Conservation (phyloP, 257 asterid species). For the Leonotis leonurus region DNA sequence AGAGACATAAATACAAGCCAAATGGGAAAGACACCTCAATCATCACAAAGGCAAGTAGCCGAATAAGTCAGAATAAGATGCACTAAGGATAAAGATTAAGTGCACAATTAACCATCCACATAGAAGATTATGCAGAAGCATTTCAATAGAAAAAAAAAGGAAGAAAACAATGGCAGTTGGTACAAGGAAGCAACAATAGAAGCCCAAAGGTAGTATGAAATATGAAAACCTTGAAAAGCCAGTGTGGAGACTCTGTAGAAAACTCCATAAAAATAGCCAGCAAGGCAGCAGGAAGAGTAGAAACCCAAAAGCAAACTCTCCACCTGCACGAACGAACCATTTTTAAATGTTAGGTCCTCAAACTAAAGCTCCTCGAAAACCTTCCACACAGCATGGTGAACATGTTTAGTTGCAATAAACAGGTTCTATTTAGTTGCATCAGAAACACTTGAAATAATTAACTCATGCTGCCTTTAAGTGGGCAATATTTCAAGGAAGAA, state of each 20-base stretch:
- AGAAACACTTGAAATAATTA: neutral
- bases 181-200: neutral
- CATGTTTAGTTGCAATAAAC: constrained; percentile 6
- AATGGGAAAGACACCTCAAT: constrained; percentile 5
- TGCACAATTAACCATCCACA: neutral
- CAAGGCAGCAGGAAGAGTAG: constrained; percentile 75
- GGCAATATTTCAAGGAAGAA: neutral
- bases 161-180: neutral
- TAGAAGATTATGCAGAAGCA: neutral
- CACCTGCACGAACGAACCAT: constrained; percentile 55
- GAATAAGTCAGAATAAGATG: constrained; percentile 2
- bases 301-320: constrained; percentile 94
- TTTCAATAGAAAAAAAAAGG: neutral
- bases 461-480: neutral
- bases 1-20: constrained; percentile 1
- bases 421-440: constrained; percentile 4
- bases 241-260: constrained; percentile 84
- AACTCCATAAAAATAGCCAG: constrained; percentile 72
- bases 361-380: neutral
- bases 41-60: neutral
- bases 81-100: neutral
- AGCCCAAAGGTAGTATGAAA: constrained; percentile 5
- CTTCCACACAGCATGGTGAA: constrained; percentile 8
- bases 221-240: constrained; percentile 78
- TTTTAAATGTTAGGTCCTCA: neutral